These are phyloP conservation scores for Aegilops umbellulata DNA, from an alignment of 176 grass and related monocot species.

Conservation along the genomic window DNA sequence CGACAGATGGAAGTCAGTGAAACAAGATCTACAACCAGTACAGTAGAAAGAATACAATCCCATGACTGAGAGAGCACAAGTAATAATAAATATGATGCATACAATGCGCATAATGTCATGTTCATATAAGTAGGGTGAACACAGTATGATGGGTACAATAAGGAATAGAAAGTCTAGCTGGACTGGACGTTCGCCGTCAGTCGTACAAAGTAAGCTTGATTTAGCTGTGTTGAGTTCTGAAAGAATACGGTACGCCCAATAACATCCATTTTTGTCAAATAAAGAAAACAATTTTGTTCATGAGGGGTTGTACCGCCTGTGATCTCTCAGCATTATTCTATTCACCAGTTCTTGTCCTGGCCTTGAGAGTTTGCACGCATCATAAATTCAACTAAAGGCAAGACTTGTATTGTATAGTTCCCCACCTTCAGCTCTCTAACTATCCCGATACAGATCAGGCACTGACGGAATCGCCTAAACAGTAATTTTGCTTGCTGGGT, in stretches of 20 bases:
- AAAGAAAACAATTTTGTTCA: neutral
- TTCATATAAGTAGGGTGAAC: neutral
- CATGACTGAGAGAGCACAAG: slow-evolving; percentile 21
- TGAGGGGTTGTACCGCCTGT: neutral
- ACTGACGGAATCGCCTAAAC: neutral
- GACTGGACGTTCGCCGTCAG: neutral
- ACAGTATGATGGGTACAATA: neutral
- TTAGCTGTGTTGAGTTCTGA: neutral
- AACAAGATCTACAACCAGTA: slow-evolving; percentile 15
- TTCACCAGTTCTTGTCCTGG: neutral
- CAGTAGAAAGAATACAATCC: neutral
- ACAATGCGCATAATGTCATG: neutral
- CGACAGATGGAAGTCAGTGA: neutral
- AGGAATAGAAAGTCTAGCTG: neutral
- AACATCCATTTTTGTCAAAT: neutral
- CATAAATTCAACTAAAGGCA: neutral
- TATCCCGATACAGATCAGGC: neutral
- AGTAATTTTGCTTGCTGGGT: neutral
- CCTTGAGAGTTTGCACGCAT: neutral
- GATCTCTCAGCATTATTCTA: neutral
- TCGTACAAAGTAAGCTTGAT: neutral
- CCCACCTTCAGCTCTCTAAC: neutral
- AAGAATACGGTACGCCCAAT: neutral
- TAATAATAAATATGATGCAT: neutral
- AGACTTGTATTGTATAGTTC: neutral